Evolutionary conservation across 1,139 yeast genomes (phyloP).

Genomic region (Sugiyamaella grinbergsii): DNA sequence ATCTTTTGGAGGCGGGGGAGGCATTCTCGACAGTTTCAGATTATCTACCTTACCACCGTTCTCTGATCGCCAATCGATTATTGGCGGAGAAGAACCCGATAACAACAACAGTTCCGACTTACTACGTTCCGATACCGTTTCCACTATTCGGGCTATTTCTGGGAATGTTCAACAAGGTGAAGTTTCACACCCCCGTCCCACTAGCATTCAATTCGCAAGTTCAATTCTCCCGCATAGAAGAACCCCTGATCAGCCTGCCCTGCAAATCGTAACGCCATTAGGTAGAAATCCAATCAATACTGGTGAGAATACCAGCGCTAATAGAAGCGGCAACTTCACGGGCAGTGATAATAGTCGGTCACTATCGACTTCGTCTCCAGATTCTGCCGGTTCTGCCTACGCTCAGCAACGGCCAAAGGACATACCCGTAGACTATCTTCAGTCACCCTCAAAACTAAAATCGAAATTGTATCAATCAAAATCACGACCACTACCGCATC

Average conservation of each 20-base stretch:
- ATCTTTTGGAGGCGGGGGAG: conserved; percentile 33
- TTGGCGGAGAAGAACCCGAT: not conserved
- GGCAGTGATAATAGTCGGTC: not conserved
- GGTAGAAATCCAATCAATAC: not conserved
- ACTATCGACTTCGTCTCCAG: conserved; percentile 8
- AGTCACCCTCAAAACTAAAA: not conserved
- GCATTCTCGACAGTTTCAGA: conserved; percentile 39
- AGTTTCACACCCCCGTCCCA: not conserved
- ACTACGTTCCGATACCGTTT: conserved; percentile 1
- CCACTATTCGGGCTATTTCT: conserved; percentile 9
- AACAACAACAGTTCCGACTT: no score
- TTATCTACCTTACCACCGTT: conserved; percentile 33
- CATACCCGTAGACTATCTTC: not conserved
- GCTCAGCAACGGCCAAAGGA: not conserved
- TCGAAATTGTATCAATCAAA: not conserved
- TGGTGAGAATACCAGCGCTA: not conserved
- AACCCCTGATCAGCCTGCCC: conserved; percentile 5
- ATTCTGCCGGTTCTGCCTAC: not conserved
- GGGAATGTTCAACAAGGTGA: conserved; percentile 5
- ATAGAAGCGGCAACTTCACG: not conserved
- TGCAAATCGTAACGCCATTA: conserved; percentile 1
- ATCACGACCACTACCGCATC: not conserved
- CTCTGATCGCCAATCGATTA: conserved; percentile 6
- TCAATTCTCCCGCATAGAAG: not conserved
- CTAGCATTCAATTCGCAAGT: conserved; percentile 9